Evolutionary conservation across 2,329 filamentous ascomycete species (phyloP).

Genomic region (Colletotrichum cordylinicola): DNA sequence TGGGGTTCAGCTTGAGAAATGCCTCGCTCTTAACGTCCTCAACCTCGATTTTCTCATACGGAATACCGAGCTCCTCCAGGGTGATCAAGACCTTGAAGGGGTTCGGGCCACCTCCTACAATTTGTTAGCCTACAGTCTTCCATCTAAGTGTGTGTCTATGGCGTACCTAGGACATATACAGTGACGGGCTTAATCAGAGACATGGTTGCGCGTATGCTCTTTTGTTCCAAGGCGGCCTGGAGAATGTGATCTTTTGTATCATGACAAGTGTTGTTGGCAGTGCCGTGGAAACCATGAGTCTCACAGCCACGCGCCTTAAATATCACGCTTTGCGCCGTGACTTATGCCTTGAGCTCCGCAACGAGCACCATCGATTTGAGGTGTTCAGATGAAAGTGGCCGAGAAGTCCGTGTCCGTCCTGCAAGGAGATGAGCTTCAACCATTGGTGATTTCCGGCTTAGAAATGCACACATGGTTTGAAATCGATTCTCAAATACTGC

Average conservation of each 20-base stretch:
- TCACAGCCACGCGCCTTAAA: not conserved
- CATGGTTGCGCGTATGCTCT: not conserved
- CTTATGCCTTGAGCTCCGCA: not conserved
- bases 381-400: not conserved
- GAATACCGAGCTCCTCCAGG: slow-evolving; percentile 40
- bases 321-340: not conserved
- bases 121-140: not conserved
- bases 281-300: not conserved
- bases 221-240: not conserved
- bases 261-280: not conserved
- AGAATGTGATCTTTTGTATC: not conserved
- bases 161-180: not conserved
- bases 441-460: not conserved
- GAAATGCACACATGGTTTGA: not conserved
- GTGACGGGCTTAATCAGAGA: not conserved
- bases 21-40: slow-evolving; percentile 28
- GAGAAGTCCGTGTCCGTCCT: not conserved
- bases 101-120: slow-evolving; percentile 28
- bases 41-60: slow-evolving; percentile 32
- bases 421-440: not conserved
- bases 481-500: not conserved
- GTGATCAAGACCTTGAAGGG: slow-evolving; percentile 36
- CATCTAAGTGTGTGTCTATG: not conserved
- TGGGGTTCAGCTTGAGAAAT: slow-evolving; percentile 35
- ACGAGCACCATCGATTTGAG: not conserved